phyloP scores from a whole-genome alignment of 2,329 filamentous ascomycete species.

The Fusarium nodosum region DNA sequence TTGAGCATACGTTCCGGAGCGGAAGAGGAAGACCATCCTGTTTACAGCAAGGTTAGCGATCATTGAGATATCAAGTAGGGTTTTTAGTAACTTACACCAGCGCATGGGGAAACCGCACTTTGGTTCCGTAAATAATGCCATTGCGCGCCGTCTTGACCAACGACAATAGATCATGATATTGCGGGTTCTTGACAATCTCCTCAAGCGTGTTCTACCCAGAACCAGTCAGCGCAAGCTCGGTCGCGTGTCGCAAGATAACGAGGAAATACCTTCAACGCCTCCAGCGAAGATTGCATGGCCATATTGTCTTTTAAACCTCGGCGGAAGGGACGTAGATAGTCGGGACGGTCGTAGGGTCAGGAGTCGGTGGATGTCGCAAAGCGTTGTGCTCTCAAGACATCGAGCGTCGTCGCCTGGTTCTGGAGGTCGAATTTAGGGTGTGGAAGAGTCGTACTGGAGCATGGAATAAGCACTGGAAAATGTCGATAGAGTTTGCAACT shows the following conservation, averaged over 20 bases:
- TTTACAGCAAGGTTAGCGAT: slow-evolving; percentile 36
- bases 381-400: slow-evolving; percentile 27
- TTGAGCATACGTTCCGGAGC: slow-evolving; percentile 80
- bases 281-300: slow-evolving; percentile 49
- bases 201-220: slow-evolving; percentile 74
- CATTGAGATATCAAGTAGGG: not conserved
- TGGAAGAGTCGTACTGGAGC: slow-evolving; percentile 13
- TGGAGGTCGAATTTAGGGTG: slow-evolving; percentile 13
- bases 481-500: slow-evolving; percentile 33
- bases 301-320: slow-evolving; percentile 46
- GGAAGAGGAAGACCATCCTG: slow-evolving; percentile 97
- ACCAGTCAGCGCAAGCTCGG: slow-evolving; percentile 25
- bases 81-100: slow-evolving; percentile 71
- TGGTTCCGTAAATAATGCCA: slow-evolving; percentile 95
- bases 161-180: slow-evolving; percentile 85
- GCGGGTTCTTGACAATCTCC: slow-evolving; percentile 82
- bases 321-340: slow-evolving; percentile 31
- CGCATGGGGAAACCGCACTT: slow-evolving; percentile 98
- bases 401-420: slow-evolving; percentile 35
- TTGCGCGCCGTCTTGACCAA: slow-evolving; percentile 95
- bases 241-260: not conserved
- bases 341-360: slow-evolving; percentile 24
- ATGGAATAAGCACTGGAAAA: slow-evolving; percentile 11
- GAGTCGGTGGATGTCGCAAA: slow-evolving; percentile 18
- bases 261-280: slow-evolving; percentile 49